phyloP scores from a whole-genome alignment of 257 asterid genomes.

The Nyctanthes arbortristis region DNA sequence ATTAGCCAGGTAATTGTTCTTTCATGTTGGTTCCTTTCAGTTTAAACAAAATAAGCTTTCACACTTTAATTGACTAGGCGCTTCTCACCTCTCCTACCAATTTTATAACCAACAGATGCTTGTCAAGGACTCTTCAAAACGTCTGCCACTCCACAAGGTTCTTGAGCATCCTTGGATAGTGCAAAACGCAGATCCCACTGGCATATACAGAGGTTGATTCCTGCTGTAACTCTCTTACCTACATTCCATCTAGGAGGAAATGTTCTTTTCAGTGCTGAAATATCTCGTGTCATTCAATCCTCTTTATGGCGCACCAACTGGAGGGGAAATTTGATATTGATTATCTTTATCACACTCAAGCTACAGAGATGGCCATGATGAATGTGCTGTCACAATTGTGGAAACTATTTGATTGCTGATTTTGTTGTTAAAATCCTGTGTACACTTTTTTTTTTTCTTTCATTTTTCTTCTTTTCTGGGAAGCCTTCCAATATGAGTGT shows the following conservation, averaged over 20 bases:
- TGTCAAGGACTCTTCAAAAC: conserved; percentile 42
- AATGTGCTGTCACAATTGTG: too few relatives aligned
- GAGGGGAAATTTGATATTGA: too few relatives aligned
- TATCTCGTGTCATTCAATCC: not conserved
- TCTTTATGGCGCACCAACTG: too few relatives aligned
- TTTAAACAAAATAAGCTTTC: not conserved
- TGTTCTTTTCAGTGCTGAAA: not conserved
- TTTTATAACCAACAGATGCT: conserved; percentile 40
- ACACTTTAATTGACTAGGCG: not conserved
- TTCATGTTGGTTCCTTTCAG: not conserved
- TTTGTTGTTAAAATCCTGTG: not conserved
- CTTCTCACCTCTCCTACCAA: not conserved
- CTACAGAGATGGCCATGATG: too few relatives aligned
- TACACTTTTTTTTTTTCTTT: not conserved
- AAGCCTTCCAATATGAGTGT: too few relatives aligned
- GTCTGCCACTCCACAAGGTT: conserved; percentile 45
- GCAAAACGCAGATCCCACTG: conserved; percentile 55
- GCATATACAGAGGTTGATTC: conserved; percentile 35
- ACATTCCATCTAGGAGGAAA: not conserved
- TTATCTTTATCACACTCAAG: too few relatives aligned
- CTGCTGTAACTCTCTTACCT: not conserved
- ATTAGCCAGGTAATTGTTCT: conserved; percentile 44
- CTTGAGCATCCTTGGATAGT: conserved; percentile 57
- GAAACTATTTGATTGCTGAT: not conserved
- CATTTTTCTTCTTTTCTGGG: too few relatives aligned